phyloP scores from a whole-genome alignment of 2,329 filamentous ascomycete genomes.

The Penicillium corylophilum region DNA sequence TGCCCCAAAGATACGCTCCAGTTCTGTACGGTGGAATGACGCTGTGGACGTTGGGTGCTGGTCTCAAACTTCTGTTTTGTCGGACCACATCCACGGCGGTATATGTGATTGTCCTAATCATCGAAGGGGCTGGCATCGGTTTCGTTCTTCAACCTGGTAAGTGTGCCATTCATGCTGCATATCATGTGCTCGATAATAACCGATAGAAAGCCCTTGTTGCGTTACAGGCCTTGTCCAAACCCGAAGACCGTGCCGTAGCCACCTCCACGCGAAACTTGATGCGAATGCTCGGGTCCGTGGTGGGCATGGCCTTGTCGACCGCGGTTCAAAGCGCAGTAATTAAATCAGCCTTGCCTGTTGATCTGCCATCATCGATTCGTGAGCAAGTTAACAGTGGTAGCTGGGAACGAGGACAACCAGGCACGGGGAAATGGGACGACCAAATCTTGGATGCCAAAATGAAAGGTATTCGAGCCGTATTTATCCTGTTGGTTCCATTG shows the following conservation, averaged over 20 bases:
- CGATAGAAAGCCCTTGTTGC: constrained; percentile 3
- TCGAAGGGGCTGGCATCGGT: constrained; percentile 8
- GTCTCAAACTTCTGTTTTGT: constrained; percentile 2
- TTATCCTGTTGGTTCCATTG: constrained; percentile 6
- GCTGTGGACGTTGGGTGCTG: constrained; percentile 7
- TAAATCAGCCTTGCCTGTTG: background rate
- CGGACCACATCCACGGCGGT: background rate
- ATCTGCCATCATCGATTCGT: background rate
- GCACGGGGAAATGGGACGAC: background rate
- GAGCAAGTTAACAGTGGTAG: background rate
- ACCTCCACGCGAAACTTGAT: constrained; percentile 9
- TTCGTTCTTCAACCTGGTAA: constrained; percentile 11
- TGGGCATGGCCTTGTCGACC: constrained; percentile 10
- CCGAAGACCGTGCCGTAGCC: constrained; percentile 7
- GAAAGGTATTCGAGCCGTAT: constrained; percentile 7
- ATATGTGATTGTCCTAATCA: constrained; percentile 4
- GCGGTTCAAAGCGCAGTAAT: constrained; percentile 4
- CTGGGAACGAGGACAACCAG: background rate
- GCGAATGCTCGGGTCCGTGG: constrained; percentile 7
- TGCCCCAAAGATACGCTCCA: constrained; percentile 2
- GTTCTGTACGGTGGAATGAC: constrained; percentile 4
- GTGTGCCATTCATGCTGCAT: background rate
- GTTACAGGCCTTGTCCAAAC: constrained; percentile 5
- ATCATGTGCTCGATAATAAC: background rate
- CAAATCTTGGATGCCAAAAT: constrained; percentile 4